phyloP scores from a whole-genome alignment of 164 flowering plant genomes.

The Stephania yunnanensis region DNA sequence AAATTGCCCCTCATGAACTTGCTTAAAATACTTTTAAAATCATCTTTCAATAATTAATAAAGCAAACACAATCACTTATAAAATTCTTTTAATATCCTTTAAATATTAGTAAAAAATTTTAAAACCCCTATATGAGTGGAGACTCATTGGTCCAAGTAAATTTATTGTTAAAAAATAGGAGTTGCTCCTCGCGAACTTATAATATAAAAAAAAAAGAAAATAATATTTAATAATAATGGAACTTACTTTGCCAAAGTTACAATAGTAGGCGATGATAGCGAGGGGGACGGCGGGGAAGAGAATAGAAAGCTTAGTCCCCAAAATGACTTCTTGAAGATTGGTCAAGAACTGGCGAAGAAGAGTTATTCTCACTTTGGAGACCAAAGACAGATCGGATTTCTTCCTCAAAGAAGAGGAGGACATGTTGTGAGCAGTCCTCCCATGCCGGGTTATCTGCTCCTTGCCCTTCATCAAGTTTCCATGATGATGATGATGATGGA shows the following conservation, averaged over 20 bases:
- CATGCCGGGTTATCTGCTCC: slow-evolving; percentile 48
- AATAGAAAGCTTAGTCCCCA: slow-evolving; percentile 69
- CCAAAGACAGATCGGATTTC: slow-evolving; percentile 54
- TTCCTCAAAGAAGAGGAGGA: slow-evolving; percentile 67
- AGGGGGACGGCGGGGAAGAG: slow-evolving; percentile 64
- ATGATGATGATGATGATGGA: too few species aligned
- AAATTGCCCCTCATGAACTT: too few species aligned
- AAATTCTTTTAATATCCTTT: too few species aligned
- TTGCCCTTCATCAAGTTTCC: slow-evolving; percentile 26
- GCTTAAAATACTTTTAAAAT: too few species aligned
- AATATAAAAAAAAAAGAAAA: neutral
- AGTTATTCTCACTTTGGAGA: slow-evolving; percentile 31
- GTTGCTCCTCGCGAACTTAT: too few species aligned
- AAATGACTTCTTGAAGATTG: slow-evolving; percentile 63
- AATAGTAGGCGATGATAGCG: slow-evolving; percentile 47
- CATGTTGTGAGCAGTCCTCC: slow-evolving; percentile 67
- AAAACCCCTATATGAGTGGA: too few species aligned
- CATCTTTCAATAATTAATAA: too few species aligned
- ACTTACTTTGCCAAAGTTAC: slow-evolving; percentile 47
- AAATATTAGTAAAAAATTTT: too few species aligned
- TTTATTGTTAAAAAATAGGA: too few species aligned
- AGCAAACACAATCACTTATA: too few species aligned
- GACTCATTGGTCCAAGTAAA: too few species aligned
- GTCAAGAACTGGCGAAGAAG: slow-evolving; percentile 30
- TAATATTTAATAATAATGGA: neutral